Evolutionary conservation across 306 rosid genomes (phyloP), one percentile per base, ranked within the genome.

Genomic region (Corylus americana): DNA sequence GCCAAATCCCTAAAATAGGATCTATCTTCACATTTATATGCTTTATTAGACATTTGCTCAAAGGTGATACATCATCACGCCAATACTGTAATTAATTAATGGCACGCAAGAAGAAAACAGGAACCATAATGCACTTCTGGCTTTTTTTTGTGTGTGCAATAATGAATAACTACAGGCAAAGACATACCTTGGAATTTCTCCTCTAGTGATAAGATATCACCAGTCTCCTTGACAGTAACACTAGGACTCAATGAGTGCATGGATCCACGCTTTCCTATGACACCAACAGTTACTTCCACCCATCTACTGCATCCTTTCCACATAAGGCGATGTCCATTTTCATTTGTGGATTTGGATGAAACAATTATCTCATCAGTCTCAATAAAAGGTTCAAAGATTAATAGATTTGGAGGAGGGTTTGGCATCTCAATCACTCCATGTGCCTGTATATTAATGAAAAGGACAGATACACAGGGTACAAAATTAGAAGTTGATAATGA

Each of bases 201-300:
- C 92, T 94, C 98, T 2, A 92, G 93, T 5, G 97, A 92, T 83
- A 91, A 89, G 84, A 92, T 92, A 82, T 92, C 97, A n/a, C 98
- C 98, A 77, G 85, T 87, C 83, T 94, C 98, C 85, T 90, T 92
- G 78, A 94, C 97, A 61, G 98, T 91, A 80, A 92, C 83, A 77
- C 98, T 94, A 59, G 98, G 98, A 87, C 89, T 94, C 83, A 94
- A 75, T 0, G 98, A 92, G 79, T 72, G 89, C 91, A 94, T 90
- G 63, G 91, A 87, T 83, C 97, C 97, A 77, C 85, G 85, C 80
- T 85, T 91, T 80, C 97, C 98, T 74, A 91, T 31, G 74, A 94
- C 97, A 7, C 97, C 98, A 63, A 92, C 97, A 17, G 98, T 94
- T 79, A 94, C 75, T 92, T 94, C 98, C 80, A 92, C 97, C 98